Evolutionary conservation across 305 asterid species (phyloP), one percentile per base, ranked within the genome.

Genomic region (Striga hermonthica): DNA sequence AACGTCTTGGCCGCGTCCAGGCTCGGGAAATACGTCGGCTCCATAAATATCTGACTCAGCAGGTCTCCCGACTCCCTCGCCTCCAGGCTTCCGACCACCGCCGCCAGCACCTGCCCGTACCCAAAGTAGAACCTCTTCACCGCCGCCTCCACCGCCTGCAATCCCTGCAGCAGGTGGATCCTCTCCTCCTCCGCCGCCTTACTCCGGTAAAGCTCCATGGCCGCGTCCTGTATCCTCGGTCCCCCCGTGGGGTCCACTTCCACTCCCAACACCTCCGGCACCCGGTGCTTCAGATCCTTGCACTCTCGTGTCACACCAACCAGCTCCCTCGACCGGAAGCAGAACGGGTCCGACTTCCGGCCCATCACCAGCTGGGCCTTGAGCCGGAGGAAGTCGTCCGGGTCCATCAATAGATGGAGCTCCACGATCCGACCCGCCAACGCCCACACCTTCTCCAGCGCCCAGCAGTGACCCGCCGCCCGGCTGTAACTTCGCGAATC

Each of bases 191-290:
- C 79, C 8, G 72, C 76, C 8, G 73, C 75, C 71, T 81, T 86
- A 8, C 57, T 72, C 67, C 78, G 57, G 66, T 83, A 91, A 57
- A 91, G 37, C 44, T 87, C 84, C 98, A 91, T 88, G 70, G 96
- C 90, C 34, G 94, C 91, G 75, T 88, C 90, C 70, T 88, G 98
- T n/a, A 91, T 81, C 69, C 96, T 80, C 57, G 95, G 98, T 1
- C 98, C 95, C 3, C 98, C 98, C 14, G 80, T 84, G 0, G 95
- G 96, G 64, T 91, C 96, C 60, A 88, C 98, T 76, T 82, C 96
- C 67, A 80, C 96, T 3, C 77, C 91, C 14, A 88, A 75, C 7
- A 91, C 80, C 54, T 69, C 76, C 57, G 98, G 98, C n/a, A 91
- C 90, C 65, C 71, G 86, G 66, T 91, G 92, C 78, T 79, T 83